These are phyloP conservation scores for Rhodotorula paludigena DNA, from an alignment of 768 basidiomycete genomes.

Conservation along the genomic window DNA sequence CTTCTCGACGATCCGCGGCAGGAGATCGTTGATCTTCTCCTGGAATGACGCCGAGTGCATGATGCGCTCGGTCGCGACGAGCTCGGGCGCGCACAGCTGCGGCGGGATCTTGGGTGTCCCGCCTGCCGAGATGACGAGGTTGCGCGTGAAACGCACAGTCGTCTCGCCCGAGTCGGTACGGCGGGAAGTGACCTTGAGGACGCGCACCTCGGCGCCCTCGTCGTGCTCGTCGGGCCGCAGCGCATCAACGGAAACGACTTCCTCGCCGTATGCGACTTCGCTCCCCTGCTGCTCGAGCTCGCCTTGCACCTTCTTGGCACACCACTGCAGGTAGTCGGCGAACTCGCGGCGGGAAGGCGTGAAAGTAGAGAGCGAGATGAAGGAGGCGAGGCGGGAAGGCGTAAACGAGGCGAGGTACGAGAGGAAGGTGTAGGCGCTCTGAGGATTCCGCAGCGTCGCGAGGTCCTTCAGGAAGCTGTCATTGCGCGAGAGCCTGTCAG, in stretches of 20 bases:
- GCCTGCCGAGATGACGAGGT: constrained; percentile 56
- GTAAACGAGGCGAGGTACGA: constrained; percentile 53
- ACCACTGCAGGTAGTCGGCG: constrained; percentile 57
- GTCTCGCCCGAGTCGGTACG: constrained; percentile 4
- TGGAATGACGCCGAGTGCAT: constrained; percentile 35
- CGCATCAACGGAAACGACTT: constrained; percentile 51
- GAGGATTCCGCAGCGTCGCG: constrained; percentile 55
- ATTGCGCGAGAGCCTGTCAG: too few relatives aligned
- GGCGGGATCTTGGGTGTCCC: constrained; percentile 53
- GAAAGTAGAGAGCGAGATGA: constrained; percentile 57
- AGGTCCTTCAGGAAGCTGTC: constrained; percentile 50
- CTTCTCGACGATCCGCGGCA: not conserved
- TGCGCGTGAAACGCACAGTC: constrained; percentile 45
- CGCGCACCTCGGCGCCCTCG: constrained; percentile 1
- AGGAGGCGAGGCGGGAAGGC: constrained; percentile 53
- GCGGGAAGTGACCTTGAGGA: constrained; percentile 20
- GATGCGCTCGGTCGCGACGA: constrained; percentile 52
- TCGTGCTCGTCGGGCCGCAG: constrained; percentile 30
- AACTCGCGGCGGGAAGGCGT: constrained; percentile 55
- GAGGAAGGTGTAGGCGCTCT: constrained; percentile 54
- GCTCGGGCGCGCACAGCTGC: constrained; percentile 50
- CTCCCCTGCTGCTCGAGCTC: constrained; percentile 47
- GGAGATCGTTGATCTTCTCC: constrained; percentile 50
- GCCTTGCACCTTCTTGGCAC: constrained; percentile 52
- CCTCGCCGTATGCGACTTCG: constrained; percentile 53